Evolutionary conservation across 805 yeast genomes (phyloP), one percentile per base, ranked within the genome.

Genomic region (Lachancea waltii): DNA sequence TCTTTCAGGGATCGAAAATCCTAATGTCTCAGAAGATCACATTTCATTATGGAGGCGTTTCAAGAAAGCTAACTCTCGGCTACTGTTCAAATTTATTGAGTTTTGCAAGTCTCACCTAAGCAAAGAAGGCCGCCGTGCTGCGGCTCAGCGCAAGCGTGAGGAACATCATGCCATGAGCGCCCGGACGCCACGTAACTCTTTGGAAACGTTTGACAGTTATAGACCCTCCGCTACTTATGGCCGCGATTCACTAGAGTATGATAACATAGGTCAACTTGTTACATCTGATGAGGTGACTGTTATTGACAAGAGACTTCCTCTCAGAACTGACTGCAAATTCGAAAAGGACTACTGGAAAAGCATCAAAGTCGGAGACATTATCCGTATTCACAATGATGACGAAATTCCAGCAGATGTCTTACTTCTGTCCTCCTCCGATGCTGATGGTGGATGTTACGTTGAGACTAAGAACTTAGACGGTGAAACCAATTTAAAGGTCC

Each of bases 381-480:
- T 83, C 18, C 67, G 89, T 50, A 69, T 83, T 18, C 74, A 79
- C 45, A 75, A 77, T 47, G 78, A 83, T 53, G 92, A 83, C 53
- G 90, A 82, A 62, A 70, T 81, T 5, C 94, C 94, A 1, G 87
- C 90, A 1, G 94, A 83, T 60, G 57, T 78, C 10, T 66, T 81
- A 33, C 58, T 82, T 23, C 53, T 83, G 6, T 68, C 86, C 4
- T 70, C 87, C 2, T 75, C 85, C 22, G 86, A 81, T 52, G 58
- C 68, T 1, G 85, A 81, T 48, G 81, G 80, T 35, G 74, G 72
- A 35, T 81, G 89, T 60, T 83, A 77, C 48, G 76, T 83, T 21
- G 94, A 83, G 58, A 84, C 94, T 0, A 83, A 82, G 52, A 83
- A 83, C 59, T 68, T 84, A 48, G 94, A 84, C 61, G 94, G 94